These are phyloP conservation scores for Verbena officinalis DNA, from an alignment of 257 asterid genomes.

Conservation along the genomic window DNA sequence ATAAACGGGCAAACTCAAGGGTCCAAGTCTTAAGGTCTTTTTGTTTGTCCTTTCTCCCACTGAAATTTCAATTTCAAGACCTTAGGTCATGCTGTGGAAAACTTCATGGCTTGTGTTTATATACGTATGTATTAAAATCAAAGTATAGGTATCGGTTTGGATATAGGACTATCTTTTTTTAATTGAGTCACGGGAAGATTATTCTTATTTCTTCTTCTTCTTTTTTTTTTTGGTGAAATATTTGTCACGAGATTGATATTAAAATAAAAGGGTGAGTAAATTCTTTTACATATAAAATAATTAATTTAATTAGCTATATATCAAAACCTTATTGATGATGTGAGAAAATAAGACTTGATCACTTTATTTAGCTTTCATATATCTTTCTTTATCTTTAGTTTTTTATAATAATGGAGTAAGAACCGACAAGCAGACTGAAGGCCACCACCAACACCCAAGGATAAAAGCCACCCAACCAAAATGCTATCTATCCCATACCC, in stretches of 20 bases:
- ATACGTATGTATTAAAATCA: too few species aligned
- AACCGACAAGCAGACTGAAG: slow-evolving; percentile 19
- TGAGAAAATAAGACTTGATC: background rate
- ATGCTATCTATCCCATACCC: slow-evolving; percentile 18
- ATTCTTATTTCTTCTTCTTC: too few species aligned
- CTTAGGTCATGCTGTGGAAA: slow-evolving; percentile 33
- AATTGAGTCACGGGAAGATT: too few species aligned
- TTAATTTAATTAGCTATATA: too few species aligned
- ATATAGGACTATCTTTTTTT: too few species aligned
- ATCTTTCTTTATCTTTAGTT: background rate
- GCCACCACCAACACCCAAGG: slow-evolving; percentile 1
- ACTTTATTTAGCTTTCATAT: slow-evolving; percentile 9
- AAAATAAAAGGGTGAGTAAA: too few species aligned
- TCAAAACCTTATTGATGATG: background rate
- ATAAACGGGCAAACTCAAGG: slow-evolving; percentile 23
- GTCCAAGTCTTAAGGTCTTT: too few species aligned
- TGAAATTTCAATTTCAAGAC: slow-evolving; percentile 9
- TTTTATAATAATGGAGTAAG: slow-evolving; percentile 14
- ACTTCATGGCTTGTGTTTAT: background rate
- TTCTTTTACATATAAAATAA: too few species aligned
- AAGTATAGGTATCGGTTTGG: too few species aligned
- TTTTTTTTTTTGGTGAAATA: too few species aligned
- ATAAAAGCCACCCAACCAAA: slow-evolving; percentile 24
- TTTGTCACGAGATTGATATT: too few species aligned
- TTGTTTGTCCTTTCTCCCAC: background rate